Evolutionary conservation across 2,329 filamentous ascomycete genomes (phyloP).

Genomic region (Gremmenia infestans): DNA sequence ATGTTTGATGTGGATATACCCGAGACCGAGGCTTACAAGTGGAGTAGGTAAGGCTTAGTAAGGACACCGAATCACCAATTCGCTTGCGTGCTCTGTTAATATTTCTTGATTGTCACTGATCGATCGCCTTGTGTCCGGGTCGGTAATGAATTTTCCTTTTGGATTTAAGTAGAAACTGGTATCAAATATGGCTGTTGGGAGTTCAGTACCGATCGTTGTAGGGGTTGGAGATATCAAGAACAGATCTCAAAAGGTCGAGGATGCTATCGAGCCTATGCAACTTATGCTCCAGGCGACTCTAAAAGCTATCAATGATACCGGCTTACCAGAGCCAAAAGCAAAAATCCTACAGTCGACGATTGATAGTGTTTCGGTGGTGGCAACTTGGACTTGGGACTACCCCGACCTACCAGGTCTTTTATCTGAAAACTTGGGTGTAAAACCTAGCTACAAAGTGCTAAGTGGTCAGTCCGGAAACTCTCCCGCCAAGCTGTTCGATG

Average conservation of each 20-base stretch:
- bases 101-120: too few relatives aligned
- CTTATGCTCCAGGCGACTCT: constrained; percentile 54
- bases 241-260: constrained; percentile 42
- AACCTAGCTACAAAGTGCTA: constrained; percentile 43
- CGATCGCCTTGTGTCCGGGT: too few relatives aligned
- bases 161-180: too few relatives aligned
- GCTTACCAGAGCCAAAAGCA: constrained; percentile 26
- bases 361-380: constrained; percentile 56
- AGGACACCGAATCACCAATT: too few relatives aligned
- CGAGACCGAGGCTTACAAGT: too few relatives aligned
- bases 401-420: constrained; percentile 52
- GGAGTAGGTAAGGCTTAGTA: too few relatives aligned
- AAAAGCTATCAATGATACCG: constrained; percentile 47
- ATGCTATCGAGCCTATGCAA: constrained; percentile 54
- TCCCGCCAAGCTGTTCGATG: constrained; percentile 57
- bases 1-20: too few relatives aligned
- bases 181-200: background rate
- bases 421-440: constrained; percentile 42
- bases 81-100: too few relatives aligned
- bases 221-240: constrained; percentile 60
- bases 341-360: constrained; percentile 40
- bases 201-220: constrained; percentile 48
- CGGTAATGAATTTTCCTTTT: too few relatives aligned
- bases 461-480: constrained; percentile 60
- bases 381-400: constrained; percentile 64